Evolutionary conservation across 371 early-diverging fungal genomes (phyloP), one percentile per base, ranked within the genome.

Genomic region (Mortierella sp.): DNA sequence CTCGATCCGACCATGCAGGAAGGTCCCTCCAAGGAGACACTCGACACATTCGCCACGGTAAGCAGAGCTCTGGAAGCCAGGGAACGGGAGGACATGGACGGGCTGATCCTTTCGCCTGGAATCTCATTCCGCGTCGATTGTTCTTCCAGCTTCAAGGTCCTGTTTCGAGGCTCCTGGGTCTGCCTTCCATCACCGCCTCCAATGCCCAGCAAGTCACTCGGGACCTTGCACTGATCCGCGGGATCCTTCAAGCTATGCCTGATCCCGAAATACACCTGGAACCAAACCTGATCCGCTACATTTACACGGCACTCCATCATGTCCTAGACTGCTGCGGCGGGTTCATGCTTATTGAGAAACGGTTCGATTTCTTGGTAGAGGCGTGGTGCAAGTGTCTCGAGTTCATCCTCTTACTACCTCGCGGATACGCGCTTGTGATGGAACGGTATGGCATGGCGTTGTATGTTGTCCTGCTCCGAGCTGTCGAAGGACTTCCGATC

Each of bases 291-390:
- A 54, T 64, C 38, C 51, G 45, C 19, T 69, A 76, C 41, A 30
- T 67, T 34, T 54, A 60, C 23, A 62, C 67, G 9, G 23, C 71
- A 8, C 61, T 74, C 38, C 41, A 72, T 55, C 61, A 64, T 59
- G 41, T 83, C 58, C 55, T 83, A 71, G 18, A 72, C 59, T 49
- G 82, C 76, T 61, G 85, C 74, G 42, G 82, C 51, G 39, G 66
- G 41, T 66, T 83, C 78, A 58, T 58, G 51, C 18, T 46, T 5
- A 61, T 27, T 0, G 54, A 64, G 19, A 69, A 61, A 18, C 62
- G 78, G 19, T 70, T 76, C 42, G 78, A 76, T 54, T 76, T 65
- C 21, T n/a, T 76, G 28, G 63, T 70, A 0, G 78, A 76, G 13
- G 46, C 78, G 6, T 76, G 76, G 76, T 58, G 65, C 45, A 47